Base-by-base conservation (phyloP, 768 basidiomycete genomes). In the Boletus speciosus region DNA sequence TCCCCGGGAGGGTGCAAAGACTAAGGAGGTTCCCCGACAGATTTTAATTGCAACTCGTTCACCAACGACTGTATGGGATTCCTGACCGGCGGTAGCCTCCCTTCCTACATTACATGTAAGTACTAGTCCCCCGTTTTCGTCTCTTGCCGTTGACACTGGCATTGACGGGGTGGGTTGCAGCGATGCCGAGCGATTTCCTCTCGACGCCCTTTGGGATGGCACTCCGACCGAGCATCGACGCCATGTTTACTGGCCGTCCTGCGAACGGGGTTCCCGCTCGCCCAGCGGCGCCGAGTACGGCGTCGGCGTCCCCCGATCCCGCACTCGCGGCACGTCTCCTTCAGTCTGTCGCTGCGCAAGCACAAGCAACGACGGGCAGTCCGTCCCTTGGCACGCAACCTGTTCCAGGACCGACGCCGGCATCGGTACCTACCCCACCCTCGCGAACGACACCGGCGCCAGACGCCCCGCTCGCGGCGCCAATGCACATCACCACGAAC, bases 21-120 rank as follows among this genome's bases (percentile, higher is more conserved):
- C 29, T 14, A 4, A 3, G 11, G 44, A 11, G 39, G 19, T 31
- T 31, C 35, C 25, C 31, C 31, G 21, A 49, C 57, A 87, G 92
- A 96, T 40, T 95, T 95, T 60, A 97, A 97, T 63, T 97, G 94
- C 71, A 98, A 98, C 69, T 88, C 90, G 2, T 98, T 98, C 60
- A 94, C 93, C 3, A 91, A 87, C 55, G 93, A 96, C 59, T 84
- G 84, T 54, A 73, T 93, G 34, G 93, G 88, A 3, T 94, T 97
- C 65, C 71, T 98, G 45, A 96, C 91, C 0, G 93, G 93, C 29
- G 78, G 78, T 4, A 82, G 83, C 15, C 90, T 97, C 50, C 94
- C 94, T 4, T 59, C 77, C 3, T 93, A 84, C 71, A 90, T 98
- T 58, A 89, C 82, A 72, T 88, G 93, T 86, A 59, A 51, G 43